Evolutionary conservation across 2,329 filamentous ascomycete genomes (phyloP), one percentile per base, ranked within the genome.

Genomic region (Cephalotrichum gorgonifer): DNA sequence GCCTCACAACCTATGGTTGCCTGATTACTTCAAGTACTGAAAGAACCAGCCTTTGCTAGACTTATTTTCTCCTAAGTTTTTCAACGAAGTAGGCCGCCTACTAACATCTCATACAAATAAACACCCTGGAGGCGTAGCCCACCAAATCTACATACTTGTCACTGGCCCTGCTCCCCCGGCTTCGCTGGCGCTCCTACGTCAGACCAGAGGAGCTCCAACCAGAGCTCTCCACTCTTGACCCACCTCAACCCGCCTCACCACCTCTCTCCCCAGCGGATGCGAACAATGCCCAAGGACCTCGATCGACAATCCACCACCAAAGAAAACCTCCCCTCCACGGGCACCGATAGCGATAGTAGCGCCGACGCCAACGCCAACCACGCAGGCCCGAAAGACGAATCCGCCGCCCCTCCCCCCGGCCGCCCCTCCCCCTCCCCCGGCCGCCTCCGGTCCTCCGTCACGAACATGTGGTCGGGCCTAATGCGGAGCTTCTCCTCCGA

Each of bases 401-500:
- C 25, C 17, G 44, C 33, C 28, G n/a, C 28, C 28, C 17, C 23
- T 28, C 30, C 27, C 28, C 44, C 20, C 41, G 33, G 9, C 45
- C 45, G 15, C 47, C n/a, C 23, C 26, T 44, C 27, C 26, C 46
- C 17, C 35, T 23, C 31, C 31, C 31, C 22, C 2, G 6, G 28
- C 22, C 15, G 7, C 25, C 39, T 31, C 23, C 44, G 33, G 9
- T 35, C 25, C 6, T 61, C 60, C 48, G 52, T 63, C 33, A 52
- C 57, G 51, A 66, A 51, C 53, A 72, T 75, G 64, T 74, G 72
- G 58, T 79, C 79, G 30, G 83, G 83, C 17, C 70, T 88, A 47
- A 78, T 87, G 54, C 78, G 85, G 31, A 81, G 84, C 52, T 78
- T 88, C 57, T 80, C 77, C 25, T 68, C 73, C 11, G 74, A 78